Percentiles rank a stretch among this genome's conserved stretches.
Conservation (phyloP, 345 rosid species). For the Eucalyptus regnans region DNA sequence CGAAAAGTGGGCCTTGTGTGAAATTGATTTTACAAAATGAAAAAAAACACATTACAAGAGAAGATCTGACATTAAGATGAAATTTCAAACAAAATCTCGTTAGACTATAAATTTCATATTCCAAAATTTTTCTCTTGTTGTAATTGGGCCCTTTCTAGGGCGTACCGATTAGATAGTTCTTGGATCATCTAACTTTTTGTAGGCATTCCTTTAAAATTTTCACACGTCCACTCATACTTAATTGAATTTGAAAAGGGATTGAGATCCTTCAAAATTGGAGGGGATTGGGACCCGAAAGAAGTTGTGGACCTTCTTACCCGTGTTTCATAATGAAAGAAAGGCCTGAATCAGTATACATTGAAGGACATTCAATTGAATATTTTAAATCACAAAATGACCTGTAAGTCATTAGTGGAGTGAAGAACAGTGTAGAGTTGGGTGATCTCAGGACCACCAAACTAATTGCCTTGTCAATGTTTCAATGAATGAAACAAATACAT, state of each 20-base stretch:
- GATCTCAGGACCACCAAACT: not conserved
- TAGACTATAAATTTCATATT: not conserved
- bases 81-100: not conserved
- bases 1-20: not conserved
- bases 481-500: not conserved
- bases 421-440: not conserved
- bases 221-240: not conserved
- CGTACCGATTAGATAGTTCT: not conserved
- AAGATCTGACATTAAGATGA: not conserved
- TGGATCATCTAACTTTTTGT: not conserved
- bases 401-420: not conserved
- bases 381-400: not conserved
- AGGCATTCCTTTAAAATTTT: not conserved
- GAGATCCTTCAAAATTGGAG: not conserved
- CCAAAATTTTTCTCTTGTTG: not conserved
- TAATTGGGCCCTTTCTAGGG: not conserved
- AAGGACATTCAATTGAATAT: not conserved
- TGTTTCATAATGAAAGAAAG: not conserved
- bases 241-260: not conserved
- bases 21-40: not conserved
- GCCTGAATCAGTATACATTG: not conserved
- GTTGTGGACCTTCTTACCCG: not conserved
- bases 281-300: not conserved
- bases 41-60: not conserved
- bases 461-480: not conserved